phyloP scores from a whole-genome alignment of 2,329 filamentous ascomycete genomes.

The Ophiostoma piceae region DNA sequence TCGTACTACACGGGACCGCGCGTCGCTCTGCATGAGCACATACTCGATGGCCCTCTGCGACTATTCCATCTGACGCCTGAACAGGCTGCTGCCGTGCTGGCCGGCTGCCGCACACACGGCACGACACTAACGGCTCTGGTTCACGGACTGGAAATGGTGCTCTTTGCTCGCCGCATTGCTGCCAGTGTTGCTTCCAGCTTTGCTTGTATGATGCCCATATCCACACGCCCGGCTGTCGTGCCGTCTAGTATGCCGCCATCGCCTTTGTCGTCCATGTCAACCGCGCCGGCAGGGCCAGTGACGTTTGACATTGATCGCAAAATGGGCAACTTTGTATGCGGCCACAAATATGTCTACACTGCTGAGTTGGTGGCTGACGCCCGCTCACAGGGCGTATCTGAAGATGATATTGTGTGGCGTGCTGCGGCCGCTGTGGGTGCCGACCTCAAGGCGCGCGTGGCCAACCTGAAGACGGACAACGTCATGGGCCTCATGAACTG shows the following conservation, averaged over 20 bases:
- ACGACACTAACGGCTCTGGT: constrained; percentile 47
- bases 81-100: constrained; percentile 34
- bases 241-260: not conserved
- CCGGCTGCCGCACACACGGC: constrained; percentile 38
- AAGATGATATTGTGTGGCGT: constrained; percentile 39
- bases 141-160: constrained; percentile 42
- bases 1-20: constrained; percentile 38
- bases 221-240: constrained; percentile 39
- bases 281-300: constrained; percentile 27
- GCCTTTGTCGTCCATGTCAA: constrained; percentile 8
- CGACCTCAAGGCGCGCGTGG: constrained; percentile 35
- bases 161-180: constrained; percentile 39
- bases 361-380: constrained; percentile 29
- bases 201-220: constrained; percentile 40
- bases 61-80: constrained; percentile 36
- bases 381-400: constrained; percentile 22
- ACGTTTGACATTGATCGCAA: constrained; percentile 33
- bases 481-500: constrained; percentile 39
- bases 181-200: constrained; percentile 35
- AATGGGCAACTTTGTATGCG: constrained; percentile 41
- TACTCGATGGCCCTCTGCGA: constrained; percentile 37
- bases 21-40: constrained; percentile 37
- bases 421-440: constrained; percentile 36
- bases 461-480: constrained; percentile 41
- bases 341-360: constrained; percentile 34